These are phyloP conservation scores for Borovskyia barvae DNA, from an alignment of 208 protist genomes.

Conservation along the genomic window DNA sequence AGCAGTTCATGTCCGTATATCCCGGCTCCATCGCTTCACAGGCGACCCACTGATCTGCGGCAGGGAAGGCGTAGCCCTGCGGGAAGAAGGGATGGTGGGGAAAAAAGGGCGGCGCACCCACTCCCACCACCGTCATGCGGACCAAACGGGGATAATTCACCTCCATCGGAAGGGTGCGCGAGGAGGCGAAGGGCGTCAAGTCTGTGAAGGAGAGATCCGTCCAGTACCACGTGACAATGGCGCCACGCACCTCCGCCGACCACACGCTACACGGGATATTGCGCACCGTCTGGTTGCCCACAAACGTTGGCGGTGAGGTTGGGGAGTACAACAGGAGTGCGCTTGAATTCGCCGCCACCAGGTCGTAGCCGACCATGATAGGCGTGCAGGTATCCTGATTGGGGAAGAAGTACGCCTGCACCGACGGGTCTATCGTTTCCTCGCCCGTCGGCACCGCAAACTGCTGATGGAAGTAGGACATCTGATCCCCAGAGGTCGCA, in stretches of 20 bases:
- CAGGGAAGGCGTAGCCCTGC: constrained; percentile 32
- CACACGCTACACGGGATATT: constrained; percentile 42
- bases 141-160: constrained; percentile 17
- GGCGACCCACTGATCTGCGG: constrained; percentile 9
- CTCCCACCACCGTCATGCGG: constrained; percentile 38
- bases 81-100: constrained; percentile 49
- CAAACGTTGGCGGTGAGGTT: constrained; percentile 19
- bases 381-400: constrained; percentile 27
- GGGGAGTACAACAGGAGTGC: constrained; percentile 22
- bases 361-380: constrained; percentile 27
- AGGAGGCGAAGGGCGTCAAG: not conserved
- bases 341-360: not conserved
- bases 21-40: constrained; percentile 24
- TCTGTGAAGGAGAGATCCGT: constrained; percentile 1
- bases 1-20: constrained; percentile 15
- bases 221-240: constrained; percentile 45
- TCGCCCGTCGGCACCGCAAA: constrained; percentile 10
- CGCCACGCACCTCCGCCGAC: constrained; percentile 21
- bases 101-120: constrained; percentile 35
- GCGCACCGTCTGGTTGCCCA: constrained; percentile 45
- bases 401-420: constrained; percentile 42
- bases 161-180: not conserved
- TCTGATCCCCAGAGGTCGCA: constrained; percentile 15
- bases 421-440: constrained; percentile 4
- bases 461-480: constrained; percentile 23